These are phyloP conservation scores for Aspergillus hancockii DNA, from an alignment of 495 filamentous ascomycete genomes.

Conservation along the genomic window DNA sequence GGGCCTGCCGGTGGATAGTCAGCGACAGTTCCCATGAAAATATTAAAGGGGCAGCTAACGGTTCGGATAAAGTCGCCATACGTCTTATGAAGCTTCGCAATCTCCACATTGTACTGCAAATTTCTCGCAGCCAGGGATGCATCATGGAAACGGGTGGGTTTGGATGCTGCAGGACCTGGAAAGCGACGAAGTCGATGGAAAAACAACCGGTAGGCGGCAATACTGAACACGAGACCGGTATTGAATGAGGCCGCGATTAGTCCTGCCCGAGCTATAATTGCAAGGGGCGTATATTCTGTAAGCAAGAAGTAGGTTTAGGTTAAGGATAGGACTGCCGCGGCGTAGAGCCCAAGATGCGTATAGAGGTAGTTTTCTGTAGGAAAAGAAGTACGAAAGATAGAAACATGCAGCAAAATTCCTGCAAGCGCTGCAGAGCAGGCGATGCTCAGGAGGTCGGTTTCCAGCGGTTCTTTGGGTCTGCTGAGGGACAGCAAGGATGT, in stretches of 20 bases:
- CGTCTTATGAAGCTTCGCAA: not conserved
- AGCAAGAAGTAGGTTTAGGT: not conserved
- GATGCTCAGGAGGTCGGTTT: not conserved
- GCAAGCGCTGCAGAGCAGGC: not conserved
- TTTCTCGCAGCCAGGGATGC: not conserved
- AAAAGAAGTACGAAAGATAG: slow-evolving; percentile 6
- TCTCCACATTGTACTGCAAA: not conserved
- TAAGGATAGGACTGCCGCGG: not conserved
- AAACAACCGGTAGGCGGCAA: not conserved
- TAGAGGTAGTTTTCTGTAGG: not conserved
- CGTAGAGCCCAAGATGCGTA: not conserved
- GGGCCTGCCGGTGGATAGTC: not conserved
- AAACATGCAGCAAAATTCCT: not conserved
- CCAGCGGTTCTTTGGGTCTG: not conserved
- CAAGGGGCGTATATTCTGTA: not conserved
- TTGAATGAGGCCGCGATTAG: not conserved
- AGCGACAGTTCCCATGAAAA: not conserved
- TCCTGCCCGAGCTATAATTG: not conserved
- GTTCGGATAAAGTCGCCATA: not conserved
- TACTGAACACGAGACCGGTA: not conserved
- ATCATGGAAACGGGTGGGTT: not conserved
- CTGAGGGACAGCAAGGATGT: not conserved
- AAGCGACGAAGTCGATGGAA: not conserved
- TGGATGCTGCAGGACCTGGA: not conserved
- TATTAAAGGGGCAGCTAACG: not conserved